Conservation (phyloP, 768 basidiomycete species). For the Cantharellus anzutake region DNA sequence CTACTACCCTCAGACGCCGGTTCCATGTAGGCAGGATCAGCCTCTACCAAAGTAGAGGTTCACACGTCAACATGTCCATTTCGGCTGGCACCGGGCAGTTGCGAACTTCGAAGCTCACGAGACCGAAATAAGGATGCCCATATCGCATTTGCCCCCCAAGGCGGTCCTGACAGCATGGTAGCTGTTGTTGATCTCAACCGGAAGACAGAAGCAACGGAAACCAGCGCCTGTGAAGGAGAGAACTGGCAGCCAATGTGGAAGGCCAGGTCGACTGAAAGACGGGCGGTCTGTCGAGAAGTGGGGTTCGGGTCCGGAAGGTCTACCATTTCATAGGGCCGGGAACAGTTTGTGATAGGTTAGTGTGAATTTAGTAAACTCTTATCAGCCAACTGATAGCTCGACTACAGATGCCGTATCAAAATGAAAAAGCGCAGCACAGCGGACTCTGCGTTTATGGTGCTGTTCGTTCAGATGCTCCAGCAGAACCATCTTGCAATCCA, state of each 20-base stretch:
- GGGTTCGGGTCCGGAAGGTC: conserved; percentile 59
- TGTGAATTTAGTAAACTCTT: background rate
- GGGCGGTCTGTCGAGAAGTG: conserved; percentile 78
- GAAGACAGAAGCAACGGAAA: background rate
- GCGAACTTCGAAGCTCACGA: too few relatives aligned
- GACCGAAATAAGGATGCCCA: background rate
- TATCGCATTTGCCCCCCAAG: background rate
- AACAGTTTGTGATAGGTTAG: conserved; percentile 58
- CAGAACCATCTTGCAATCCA: background rate
- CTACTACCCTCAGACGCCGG: background rate
- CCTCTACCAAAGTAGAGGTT: background rate
- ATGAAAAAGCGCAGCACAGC: conserved; percentile 40
- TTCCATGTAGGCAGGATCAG: background rate
- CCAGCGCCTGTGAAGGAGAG: conserved; percentile 19
- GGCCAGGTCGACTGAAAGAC: conserved; percentile 61
- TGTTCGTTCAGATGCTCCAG: background rate
- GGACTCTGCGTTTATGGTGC: background rate
- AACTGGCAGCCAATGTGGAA: conserved; percentile 58
- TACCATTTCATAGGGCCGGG: conserved; percentile 29
- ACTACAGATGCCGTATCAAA: conserved; percentile 52
- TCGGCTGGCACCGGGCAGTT: background rate
- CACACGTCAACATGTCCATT: background rate
- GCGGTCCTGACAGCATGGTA: background rate
- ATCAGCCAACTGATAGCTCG: background rate
- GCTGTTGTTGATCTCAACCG: background rate